Conservation (phyloP, 129 eudicot species). For the Centrapalus pauciflorus region DNA sequence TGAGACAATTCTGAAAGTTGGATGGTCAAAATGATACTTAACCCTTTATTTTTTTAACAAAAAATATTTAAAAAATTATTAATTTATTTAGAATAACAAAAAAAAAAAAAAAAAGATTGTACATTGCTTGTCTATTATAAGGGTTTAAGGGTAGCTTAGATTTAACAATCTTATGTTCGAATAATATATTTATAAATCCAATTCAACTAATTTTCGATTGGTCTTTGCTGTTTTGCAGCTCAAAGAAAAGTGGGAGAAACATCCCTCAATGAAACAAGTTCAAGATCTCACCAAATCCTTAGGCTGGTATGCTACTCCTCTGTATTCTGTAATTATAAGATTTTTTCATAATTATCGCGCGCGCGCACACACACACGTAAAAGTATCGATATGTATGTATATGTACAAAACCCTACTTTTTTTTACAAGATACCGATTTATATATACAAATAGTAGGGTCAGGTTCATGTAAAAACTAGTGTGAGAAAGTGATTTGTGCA, state of each 20-base stretch:
- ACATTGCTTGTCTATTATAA: not conserved
- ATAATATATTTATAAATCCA: not conserved
- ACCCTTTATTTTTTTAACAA: not conserved
- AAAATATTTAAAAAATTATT: too few species aligned
- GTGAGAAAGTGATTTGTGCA: too few species aligned
- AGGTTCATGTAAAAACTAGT: too few species aligned
- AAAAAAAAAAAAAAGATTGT: not conserved
- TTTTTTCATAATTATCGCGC: not conserved
- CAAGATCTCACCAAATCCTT: slow-evolving; percentile 96
- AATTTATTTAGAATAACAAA: not conserved
- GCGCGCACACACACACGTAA: too few species aligned
- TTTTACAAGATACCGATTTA: too few species aligned
- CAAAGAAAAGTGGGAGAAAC: slow-evolving; percentile 98
- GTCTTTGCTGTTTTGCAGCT: slow-evolving; percentile 38
- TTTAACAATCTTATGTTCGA: not conserved
- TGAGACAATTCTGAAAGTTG: too few species aligned
- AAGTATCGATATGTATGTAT: not conserved
- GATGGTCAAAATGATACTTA: too few species aligned
- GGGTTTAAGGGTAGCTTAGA: not conserved
- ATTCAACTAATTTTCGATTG: not conserved
- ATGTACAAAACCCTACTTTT: not conserved
- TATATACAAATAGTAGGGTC: too few species aligned
- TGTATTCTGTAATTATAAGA: not conserved
- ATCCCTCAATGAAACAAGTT: slow-evolving; percentile 92
- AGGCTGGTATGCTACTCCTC: slow-evolving; percentile 53